phyloP scores from a whole-genome alignment of 192 early-diverging fungal genomes.

The Lobosporangium transversale region DNA sequence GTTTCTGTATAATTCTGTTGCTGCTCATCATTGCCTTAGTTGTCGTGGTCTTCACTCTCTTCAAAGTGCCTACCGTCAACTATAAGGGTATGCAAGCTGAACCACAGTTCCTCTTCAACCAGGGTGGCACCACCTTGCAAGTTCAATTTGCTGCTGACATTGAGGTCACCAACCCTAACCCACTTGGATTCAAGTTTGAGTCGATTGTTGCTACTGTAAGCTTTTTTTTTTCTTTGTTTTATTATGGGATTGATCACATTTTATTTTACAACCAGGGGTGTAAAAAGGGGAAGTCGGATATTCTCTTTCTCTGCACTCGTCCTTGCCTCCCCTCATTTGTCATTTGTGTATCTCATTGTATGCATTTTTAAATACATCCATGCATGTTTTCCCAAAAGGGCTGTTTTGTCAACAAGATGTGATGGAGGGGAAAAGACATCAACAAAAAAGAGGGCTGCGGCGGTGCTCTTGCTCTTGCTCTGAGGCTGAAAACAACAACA shows the following conservation, averaged over 20 bases:
- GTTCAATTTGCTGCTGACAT: slow-evolving; percentile 52
- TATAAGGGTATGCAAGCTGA: slow-evolving; percentile 21
- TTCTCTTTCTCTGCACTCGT: too few relatives aligned
- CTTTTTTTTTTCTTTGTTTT: slow-evolving; percentile 5
- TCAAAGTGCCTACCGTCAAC: slow-evolving; percentile 57
- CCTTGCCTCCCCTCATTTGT: too few relatives aligned
- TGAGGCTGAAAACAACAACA: too few relatives aligned
- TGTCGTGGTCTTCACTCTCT: slow-evolving; percentile 53
- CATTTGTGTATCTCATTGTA: too few relatives aligned
- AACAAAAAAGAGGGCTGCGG: background rate
- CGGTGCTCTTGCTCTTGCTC: too few relatives aligned
- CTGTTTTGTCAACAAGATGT: too few relatives aligned
- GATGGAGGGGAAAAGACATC: background rate
- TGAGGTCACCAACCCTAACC: slow-evolving; percentile 59
- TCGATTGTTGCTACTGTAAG: slow-evolving; percentile 60
- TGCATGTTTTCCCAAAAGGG: too few relatives aligned
- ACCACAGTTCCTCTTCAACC: slow-evolving; percentile 15
- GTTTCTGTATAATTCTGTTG: slow-evolving; percentile 53
- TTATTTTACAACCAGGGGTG: too few relatives aligned
- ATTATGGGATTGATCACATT: background rate
- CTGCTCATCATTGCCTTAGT: slow-evolving; percentile 48
- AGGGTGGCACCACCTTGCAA: slow-evolving; percentile 31
- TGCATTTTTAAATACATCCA: too few relatives aligned
- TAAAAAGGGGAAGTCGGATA: too few relatives aligned
- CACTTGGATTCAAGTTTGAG: slow-evolving; percentile 57